These are phyloP conservation scores for Leishmania mexicana DNA, from an alignment of 208 protist species.

Conservation along the genomic window DNA sequence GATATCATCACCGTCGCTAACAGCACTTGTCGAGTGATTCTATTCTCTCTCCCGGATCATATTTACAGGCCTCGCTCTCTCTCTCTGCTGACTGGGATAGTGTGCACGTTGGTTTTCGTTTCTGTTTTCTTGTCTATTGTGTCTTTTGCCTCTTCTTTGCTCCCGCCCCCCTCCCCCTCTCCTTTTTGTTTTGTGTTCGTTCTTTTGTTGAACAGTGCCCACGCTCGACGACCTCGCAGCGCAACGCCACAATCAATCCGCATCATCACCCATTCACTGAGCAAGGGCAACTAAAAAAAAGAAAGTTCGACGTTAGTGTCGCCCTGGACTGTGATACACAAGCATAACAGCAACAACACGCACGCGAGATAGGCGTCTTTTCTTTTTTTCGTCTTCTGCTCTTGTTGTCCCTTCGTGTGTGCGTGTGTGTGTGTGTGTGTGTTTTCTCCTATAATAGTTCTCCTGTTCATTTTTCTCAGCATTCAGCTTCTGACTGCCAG, in stretches of 20 bases:
- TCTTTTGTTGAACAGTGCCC: not conserved
- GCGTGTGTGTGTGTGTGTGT: not conserved
- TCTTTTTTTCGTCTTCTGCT: not conserved
- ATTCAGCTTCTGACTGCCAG: not conserved
- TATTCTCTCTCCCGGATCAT: not conserved
- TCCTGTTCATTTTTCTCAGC: not conserved
- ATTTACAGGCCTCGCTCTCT: not conserved
- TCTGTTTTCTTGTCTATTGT: not conserved
- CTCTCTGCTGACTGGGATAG: not conserved
- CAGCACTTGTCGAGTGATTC: not conserved
- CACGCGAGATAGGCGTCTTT: not conserved
- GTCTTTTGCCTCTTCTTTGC: not conserved
- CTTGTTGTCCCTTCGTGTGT: not conserved
- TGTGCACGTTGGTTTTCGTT: not conserved
- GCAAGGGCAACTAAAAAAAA: not conserved
- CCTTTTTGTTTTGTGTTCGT: not conserved
- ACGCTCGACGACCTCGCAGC: not conserved
- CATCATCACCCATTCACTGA: not conserved
- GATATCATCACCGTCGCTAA: not conserved
- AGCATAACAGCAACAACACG: not conserved
- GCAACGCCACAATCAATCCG: not conserved
- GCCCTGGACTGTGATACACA: not conserved
- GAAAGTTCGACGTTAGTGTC: not conserved
- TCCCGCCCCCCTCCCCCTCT: not conserved
- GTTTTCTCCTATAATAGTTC: not conserved